Evolutionary conservation across 495 filamentous ascomycete species (phyloP).

Genomic region (Chaetomium cochliodes): DNA sequence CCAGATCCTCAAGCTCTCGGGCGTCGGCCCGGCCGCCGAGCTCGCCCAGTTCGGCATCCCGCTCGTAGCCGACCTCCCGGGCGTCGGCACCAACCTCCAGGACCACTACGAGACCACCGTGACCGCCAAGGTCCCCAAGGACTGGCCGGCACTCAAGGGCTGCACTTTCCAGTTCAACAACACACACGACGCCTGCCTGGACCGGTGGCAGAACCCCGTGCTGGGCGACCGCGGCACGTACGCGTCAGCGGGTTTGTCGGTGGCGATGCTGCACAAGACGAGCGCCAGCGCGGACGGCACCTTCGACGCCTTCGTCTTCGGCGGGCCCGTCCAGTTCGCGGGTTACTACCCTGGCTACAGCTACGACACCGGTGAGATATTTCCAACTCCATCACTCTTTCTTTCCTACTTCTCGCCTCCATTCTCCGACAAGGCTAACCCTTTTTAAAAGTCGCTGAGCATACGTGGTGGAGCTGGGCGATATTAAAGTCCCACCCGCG

Average conservation of each 20-base stretch:
- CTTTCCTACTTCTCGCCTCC: no score
- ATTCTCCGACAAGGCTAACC: no score
- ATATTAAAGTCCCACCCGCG: constrained; percentile 53
- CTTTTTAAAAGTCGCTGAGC: no score
- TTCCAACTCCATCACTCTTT: no score
- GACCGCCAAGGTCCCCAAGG: constrained; percentile 43
- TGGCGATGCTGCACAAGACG: constrained; percentile 49
- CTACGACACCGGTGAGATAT: constrained; percentile 32
- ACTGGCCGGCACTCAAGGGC: constrained; percentile 44
- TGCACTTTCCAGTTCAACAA: constrained; percentile 49
- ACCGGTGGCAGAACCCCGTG: constrained; percentile 43
- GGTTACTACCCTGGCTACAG: constrained; percentile 52
- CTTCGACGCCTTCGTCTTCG: constrained; percentile 54
- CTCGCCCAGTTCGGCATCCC: constrained; percentile 51
- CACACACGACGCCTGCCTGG: constrained; percentile 50
- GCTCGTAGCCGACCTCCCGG: constrained; percentile 55
- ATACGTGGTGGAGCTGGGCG: constrained; percentile 50
- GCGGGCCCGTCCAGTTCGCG: constrained; percentile 53
- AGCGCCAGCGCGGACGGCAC: constrained; percentile 38
- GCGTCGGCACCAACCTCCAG: constrained; percentile 66
- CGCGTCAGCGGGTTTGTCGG: constrained; percentile 48
- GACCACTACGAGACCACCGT: constrained; percentile 61
- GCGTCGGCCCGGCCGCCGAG: constrained; percentile 55
- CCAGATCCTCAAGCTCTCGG: constrained; percentile 62
- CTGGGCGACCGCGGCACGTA: constrained; percentile 50